Conservation (phyloP, 441 rosid genomes). For the Erodium moschatum region DNA sequence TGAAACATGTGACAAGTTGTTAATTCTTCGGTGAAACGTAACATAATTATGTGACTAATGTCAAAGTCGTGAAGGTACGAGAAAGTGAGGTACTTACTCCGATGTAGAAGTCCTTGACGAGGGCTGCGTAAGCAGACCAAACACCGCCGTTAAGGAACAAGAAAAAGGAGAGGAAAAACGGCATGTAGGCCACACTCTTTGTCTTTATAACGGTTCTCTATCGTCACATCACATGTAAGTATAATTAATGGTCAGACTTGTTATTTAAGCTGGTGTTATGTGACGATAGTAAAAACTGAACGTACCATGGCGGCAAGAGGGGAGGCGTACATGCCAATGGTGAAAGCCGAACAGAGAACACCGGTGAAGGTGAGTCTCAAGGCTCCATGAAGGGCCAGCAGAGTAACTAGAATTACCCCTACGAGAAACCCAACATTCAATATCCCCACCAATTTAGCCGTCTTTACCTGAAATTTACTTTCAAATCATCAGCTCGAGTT, state of each 20-base stretch:
- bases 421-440: conserved; percentile 39
- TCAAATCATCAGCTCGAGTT: no score
- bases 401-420: conserved; percentile 34
- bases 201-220: conserved; percentile 66
- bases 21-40: no score
- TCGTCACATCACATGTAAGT: neutral
- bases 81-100: conserved; percentile 33
- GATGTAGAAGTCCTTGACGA: conserved; percentile 45
- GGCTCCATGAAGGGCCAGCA: conserved; percentile 33
- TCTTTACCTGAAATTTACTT: conserved; percentile 29
- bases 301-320: conserved; percentile 47
- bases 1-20: conserved; percentile 20
- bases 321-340: conserved; percentile 48
- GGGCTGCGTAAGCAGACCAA: conserved; percentile 56
- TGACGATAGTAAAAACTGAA: no score
- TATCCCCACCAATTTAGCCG: conserved; percentile 31
- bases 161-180: conserved; percentile 59
- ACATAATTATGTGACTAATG: no score
- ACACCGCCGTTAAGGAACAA: conserved; percentile 58
- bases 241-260: no score
- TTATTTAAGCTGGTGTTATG: no score
- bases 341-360: conserved; percentile 38
- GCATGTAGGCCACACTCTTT: conserved; percentile 71
- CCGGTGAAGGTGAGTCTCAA: conserved; percentile 36
- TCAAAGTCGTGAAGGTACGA: no score